Evolutionary conservation across 2,329 filamentous ascomycete genomes (phyloP), one percentile per base, ranked within the genome.

Genomic region (Lecanosticta acicola): DNA sequence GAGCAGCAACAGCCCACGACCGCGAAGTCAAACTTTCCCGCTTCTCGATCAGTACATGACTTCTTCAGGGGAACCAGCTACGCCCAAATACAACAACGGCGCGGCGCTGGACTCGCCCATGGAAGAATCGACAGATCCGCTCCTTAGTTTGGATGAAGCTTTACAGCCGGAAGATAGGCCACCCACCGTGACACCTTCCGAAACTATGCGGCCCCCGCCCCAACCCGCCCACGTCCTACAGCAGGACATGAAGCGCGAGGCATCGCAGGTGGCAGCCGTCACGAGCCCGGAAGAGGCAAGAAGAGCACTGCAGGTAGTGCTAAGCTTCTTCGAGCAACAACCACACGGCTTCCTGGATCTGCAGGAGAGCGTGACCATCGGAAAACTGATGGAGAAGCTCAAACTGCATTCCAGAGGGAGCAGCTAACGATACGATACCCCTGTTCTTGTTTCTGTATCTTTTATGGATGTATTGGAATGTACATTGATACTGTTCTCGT

Each of bases 21-120:
- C 86, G n/a, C 78, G 88, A 60, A 93, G 87, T 64, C 88, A 94
- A 66, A 94, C 88, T 0, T 89, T 94, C 53, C 87, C 89, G 1
- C 81, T 83, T 36, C 80, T 84, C 8, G 83, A 82, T 54, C 72
- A 78, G 14, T 76, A 77, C 57, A 71, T 78, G 51, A 72, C 74
- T 29, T 67, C 73, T 38, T 69, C 71, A 1, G 71, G 73, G n/a
- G 78, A 81, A 37, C 69, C 73, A 13, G 59, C 75, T 17, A 76
- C 73, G n/a, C 72, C 77, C 16, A 80, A 80, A 60, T 73, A 73
- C 51, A 59, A 69, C 4, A 64, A 67, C 24, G 68, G 69, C 21
- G 66, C 71, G 17, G 67, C 53, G 2, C 54, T 65, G 14, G 62
- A 66, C 50, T 64, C 64, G 10, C 60, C 62, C 4, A 63, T 65